Conservation (phyloP, 1,284 basidiomycete genomes). For the Moesziomyces sp. region DNA sequence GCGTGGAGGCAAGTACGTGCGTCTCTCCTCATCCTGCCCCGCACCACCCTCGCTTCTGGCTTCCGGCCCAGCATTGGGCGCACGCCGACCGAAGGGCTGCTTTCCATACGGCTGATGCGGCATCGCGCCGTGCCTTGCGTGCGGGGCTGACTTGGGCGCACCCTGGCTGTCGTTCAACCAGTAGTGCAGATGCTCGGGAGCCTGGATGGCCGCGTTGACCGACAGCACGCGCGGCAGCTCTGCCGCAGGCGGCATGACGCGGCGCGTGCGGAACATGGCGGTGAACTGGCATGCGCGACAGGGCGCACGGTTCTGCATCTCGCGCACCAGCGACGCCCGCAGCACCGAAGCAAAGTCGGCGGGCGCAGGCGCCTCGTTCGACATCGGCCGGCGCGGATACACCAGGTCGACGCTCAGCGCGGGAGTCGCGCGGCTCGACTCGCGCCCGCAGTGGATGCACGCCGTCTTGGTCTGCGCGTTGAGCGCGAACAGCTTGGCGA, state of each 20-base stretch:
- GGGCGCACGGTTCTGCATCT: slow-evolving; percentile 83
- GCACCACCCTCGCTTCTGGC: slow-evolving; percentile 1
- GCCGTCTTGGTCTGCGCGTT: slow-evolving; percentile 70
- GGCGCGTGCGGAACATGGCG: slow-evolving; percentile 72
- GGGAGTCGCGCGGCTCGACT: slow-evolving; percentile 68
- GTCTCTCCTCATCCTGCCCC: slow-evolving; percentile 23
- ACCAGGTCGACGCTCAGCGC: slow-evolving; percentile 77
- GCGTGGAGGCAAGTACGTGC: slow-evolving; percentile 70
- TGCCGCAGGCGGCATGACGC: slow-evolving; percentile 73
- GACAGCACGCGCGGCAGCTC: slow-evolving; percentile 84
- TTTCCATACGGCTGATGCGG: slow-evolving; percentile 22
- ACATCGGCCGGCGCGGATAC: slow-evolving; percentile 79
- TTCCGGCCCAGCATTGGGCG: too few species aligned
- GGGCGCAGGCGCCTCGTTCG: slow-evolving; percentile 72
- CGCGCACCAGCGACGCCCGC: slow-evolving; percentile 80
- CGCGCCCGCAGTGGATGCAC: slow-evolving; percentile 83
- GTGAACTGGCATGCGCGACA: slow-evolving; percentile 78
- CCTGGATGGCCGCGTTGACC: slow-evolving; percentile 84
- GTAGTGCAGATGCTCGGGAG: slow-evolving; percentile 78
- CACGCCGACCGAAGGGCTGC: slow-evolving; percentile 9
- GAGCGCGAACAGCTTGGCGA: slow-evolving; percentile 40
- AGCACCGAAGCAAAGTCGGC: slow-evolving; percentile 79
- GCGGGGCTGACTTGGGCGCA: slow-evolving; percentile 10
- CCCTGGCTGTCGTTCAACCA: slow-evolving; percentile 76
- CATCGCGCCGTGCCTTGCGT: neutral